Evolutionary conservation across 805 yeast genomes (phyloP), one percentile per base, ranked within the genome.

Genomic region (Myxozyma sirexii): DNA sequence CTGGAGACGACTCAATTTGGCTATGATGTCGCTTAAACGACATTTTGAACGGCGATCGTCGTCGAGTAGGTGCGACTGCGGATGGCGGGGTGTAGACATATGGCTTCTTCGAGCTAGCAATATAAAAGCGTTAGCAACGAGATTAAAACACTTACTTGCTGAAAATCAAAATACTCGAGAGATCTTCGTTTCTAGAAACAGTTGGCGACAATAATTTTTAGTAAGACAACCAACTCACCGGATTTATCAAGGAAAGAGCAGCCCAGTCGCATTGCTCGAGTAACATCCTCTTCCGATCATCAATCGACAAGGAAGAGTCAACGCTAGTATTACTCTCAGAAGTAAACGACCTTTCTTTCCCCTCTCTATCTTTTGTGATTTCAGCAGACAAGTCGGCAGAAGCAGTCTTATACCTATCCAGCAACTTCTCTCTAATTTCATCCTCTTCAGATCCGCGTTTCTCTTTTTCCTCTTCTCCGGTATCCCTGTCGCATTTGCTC

Each of bases 261-360:
- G 45, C 52, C 57, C 57, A 54, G 31, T 54, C 57, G 33, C 46
- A 24, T 27, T 37, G 52, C 13, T 54, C 41, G 12, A 54, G 52
- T 44, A 53, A 26, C 29, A 45, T 45, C 49, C 24, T 43, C 37
- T 53, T 53, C 23, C 56, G 27, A 13, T 53, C 56, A 1, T n/a
- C 44, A 4, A 53, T n/a, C 17, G 49, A 43, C 33, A 31, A 15
- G 8, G 31, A 27, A 6, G 41, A 13, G 29, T 23, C 46, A 1
- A 24, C 12, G 19, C 56, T 43, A 1, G 33, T 43, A 33, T 19
- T 12, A 15, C 29, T 12, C 24, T 42, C 29, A 23, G 27, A 39
- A 13, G n/a, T 17, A 38, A 38, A 38, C 17, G 42, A 38, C 23
- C 31, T 29, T 13, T 39, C 13, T 33, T 41, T 33, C 8, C 23